Evolutionary conservation across 305 asterid species (phyloP).

Genomic region (Solanum aculeatissimum): DNA sequence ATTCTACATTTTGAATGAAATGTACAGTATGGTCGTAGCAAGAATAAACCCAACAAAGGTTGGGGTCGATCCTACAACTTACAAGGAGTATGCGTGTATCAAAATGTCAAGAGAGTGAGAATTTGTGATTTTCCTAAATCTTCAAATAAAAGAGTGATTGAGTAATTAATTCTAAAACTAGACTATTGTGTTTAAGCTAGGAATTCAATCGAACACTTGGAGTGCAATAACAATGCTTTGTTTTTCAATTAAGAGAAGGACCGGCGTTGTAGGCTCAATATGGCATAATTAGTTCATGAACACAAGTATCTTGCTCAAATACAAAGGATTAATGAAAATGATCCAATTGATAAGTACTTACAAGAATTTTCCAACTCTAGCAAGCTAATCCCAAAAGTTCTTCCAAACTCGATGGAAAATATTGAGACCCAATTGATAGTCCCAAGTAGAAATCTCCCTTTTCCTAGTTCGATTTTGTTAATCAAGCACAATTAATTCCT

Average conservation of each 20-base stretch:
- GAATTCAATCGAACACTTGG: neutral
- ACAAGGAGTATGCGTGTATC: neutral
- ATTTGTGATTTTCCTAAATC: neutral
- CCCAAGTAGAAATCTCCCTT: neutral
- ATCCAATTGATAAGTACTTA: no score
- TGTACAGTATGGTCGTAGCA: no score
- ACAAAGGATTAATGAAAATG: neutral
- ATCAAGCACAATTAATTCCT: neutral
- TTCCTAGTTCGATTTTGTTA: neutral
- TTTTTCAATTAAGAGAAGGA: neutral
- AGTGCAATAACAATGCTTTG: neutral
- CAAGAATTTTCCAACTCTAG: no score
- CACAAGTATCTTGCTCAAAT: neutral
- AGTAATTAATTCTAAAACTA: neutral
- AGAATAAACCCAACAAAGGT: neutral
- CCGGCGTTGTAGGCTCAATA: neutral
- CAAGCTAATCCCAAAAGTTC: no score
- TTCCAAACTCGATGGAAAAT: no score
- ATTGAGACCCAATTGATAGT: neutral
- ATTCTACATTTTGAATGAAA: no score
- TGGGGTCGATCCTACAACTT: neutral
- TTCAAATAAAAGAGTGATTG: neutral
- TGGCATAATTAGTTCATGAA: neutral
- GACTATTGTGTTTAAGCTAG: neutral
- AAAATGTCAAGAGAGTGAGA: neutral